Base-by-base conservation (phyloP, 2,329 filamentous ascomycete species). In the Tolypocladium guangdongense region DNA sequence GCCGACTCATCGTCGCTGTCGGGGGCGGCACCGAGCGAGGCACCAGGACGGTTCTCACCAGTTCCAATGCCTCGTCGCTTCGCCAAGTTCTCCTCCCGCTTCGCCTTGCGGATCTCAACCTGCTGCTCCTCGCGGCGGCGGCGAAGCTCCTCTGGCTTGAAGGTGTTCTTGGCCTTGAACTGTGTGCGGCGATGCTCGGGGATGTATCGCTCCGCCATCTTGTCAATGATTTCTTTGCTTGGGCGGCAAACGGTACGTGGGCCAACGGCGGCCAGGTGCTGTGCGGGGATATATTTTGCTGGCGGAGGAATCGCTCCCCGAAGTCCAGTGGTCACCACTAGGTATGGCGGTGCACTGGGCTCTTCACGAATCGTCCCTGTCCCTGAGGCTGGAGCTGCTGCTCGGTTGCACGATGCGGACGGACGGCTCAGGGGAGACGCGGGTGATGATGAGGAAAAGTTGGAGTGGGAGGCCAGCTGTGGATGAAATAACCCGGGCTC, bases 121-220 rank as follows among this genome's bases (percentile, higher is more conserved):
- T 97, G 93, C 74, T 96, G 91, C 76, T 99, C 93, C 73, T 99
- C 93, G 70, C 93, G 93, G 70, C 93, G 93, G 68, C 93, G 91
- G 71, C 93, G 90, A 62, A 99, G 86, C 78, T 99, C 93, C 72
- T 99, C 93, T 65, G 92, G 92, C 84, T 96, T 96, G 82, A 99
- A 97, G 67, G 90, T 90, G 75, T 89, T 92, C 83, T 96, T 96
- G 53, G 93, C 93, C 87, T 99, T 99, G 86, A 96, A 99, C 78
- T 96, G 91, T 62, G 90, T 96, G 70, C 93, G 91, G 73, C 93
- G 90, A 80, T 99, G 93, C 79, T 99, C 93, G 72, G 93, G 93
- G 68, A 99, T 99, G 79, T 96, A 99, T 68, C 93, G 89, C 74
- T 99, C 93, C 73, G 93, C 88, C 93, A 99, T 99, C 76, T 65